Conservation (phyloP, 176 grass and related monocot genomes). For the Alopecurus myosuroides region DNA sequence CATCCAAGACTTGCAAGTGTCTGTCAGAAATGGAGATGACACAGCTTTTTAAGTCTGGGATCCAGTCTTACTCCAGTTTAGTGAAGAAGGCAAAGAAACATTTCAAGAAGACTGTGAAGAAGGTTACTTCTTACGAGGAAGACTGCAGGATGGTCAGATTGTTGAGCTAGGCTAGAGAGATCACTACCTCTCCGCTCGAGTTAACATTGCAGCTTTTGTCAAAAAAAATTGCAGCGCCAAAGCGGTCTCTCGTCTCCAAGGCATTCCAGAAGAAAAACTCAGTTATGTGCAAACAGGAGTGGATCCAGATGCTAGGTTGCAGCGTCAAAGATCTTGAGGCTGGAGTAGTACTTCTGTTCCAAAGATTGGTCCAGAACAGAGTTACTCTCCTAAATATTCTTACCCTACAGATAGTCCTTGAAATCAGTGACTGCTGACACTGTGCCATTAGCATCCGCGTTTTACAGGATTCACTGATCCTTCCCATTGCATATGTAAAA, state of each 20-base stretch:
- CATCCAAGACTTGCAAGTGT: background rate
- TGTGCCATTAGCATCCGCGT: background rate
- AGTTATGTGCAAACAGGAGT: background rate
- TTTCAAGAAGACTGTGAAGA: background rate
- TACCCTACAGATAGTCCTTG: background rate
- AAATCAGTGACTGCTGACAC: background rate
- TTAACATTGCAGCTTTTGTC: background rate
- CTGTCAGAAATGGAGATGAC: background rate
- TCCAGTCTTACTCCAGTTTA: background rate
- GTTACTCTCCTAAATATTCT: background rate
- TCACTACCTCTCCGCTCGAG: conserved; percentile 18
- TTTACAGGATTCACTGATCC: background rate
- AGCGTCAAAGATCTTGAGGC: background rate
- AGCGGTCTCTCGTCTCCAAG: background rate
- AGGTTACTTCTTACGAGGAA: background rate
- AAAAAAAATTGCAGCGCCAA: background rate
- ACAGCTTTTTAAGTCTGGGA: background rate
- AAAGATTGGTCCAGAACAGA: background rate
- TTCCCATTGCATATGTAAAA: background rate
- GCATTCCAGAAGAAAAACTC: background rate
- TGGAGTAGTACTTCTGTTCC: background rate
- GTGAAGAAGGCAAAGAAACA: conserved; percentile 23
- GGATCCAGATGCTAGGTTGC: background rate
- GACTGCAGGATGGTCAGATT: background rate
- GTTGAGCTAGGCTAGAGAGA: conserved; percentile 14